Conservation (phyloP, 2,329 filamentous ascomycete genomes). For the Penicillium brevicompactum region DNA sequence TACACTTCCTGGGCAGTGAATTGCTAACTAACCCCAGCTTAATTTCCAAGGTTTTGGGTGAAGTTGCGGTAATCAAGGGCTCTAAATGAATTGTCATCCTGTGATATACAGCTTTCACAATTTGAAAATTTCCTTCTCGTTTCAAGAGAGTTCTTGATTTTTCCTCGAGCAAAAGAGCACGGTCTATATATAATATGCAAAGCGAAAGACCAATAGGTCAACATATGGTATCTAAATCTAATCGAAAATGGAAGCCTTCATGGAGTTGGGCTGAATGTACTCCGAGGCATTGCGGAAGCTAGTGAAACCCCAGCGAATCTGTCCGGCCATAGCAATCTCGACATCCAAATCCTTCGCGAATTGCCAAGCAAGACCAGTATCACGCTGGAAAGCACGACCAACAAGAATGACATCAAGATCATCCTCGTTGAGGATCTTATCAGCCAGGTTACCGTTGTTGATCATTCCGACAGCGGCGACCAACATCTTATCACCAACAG, state of each 20-base stretch:
- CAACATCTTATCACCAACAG: conserved; percentile 69
- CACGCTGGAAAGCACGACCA: conserved; percentile 29
- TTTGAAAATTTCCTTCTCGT: no score
- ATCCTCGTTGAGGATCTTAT: conserved; percentile 57
- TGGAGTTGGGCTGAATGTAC: conserved; percentile 28
- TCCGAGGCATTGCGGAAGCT: conserved; percentile 30
- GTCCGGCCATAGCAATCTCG: conserved; percentile 34
- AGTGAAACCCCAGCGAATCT: conserved; percentile 36
- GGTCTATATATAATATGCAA: conserved; percentile 1
- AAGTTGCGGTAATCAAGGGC: no score
- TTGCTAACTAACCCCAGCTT: no score
- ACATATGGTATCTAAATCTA: conserved; percentile 15
- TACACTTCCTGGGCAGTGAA: no score
- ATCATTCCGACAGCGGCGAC: conserved; percentile 78
- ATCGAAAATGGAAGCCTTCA: conserved; percentile 31
- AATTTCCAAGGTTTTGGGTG: no score
- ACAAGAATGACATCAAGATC: conserved; percentile 68
- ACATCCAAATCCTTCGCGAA: conserved; percentile 33
- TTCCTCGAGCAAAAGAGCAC: not conserved
- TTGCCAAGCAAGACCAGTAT: conserved; percentile 27
- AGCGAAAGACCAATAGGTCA: not conserved
- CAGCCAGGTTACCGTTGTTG: conserved; percentile 68
- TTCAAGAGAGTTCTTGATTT: no score
- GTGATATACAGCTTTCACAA: no score
- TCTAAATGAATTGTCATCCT: no score